These are phyloP conservation scores for Cystobasidium onofrii DNA, from an alignment of 768 basidiomycete genomes.

Conservation along the genomic window DNA sequence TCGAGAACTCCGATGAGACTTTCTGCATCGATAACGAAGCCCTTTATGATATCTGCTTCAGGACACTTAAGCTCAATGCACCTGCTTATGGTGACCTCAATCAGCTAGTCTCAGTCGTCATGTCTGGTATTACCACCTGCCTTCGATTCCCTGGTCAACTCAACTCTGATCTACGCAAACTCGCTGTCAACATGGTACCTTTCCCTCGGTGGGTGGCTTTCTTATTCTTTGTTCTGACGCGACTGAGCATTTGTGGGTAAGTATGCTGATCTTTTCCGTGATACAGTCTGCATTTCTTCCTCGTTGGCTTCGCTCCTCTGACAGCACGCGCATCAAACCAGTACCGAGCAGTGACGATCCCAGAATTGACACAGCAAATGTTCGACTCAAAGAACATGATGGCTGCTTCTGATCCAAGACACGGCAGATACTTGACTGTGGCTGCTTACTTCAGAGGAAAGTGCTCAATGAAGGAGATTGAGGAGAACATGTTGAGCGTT, in stretches of 20 bases:
- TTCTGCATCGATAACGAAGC: conserved; percentile 99
- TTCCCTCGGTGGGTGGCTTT: conserved; percentile 37
- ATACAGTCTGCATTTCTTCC: conserved; percentile 98
- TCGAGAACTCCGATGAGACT: conserved; percentile 98
- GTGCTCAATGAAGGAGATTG: conserved; percentile 99
- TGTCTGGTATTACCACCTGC: conserved; percentile 98
- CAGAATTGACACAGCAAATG: conserved; percentile 97
- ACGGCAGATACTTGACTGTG: conserved; percentile 95
- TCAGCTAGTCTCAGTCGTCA: conserved; percentile 93
- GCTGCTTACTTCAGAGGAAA: conserved; percentile 98
- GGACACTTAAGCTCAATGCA: conserved; percentile 85
- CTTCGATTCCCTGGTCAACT: conserved; percentile 99
- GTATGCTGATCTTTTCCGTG: conserved; percentile 62
- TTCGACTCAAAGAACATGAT: conserved; percentile 97
- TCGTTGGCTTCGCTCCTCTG: conserved; percentile 92
- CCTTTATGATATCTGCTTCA: conserved; percentile 94
- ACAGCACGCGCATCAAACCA: conserved; percentile 68
- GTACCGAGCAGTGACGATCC: conserved; percentile 93
- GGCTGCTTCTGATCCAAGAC: conserved; percentile 93
- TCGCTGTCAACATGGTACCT: conserved; percentile 97
- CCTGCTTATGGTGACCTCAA: conserved; percentile 97
- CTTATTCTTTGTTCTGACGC: not conserved
- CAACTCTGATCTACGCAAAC: conserved; percentile 94
- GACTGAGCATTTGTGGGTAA: conserved; percentile 17
- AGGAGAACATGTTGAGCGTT: conserved; percentile 93